phyloP scores from a whole-genome alignment of 148 eudicot species.

The Suaeda aralocaspica region DNA sequence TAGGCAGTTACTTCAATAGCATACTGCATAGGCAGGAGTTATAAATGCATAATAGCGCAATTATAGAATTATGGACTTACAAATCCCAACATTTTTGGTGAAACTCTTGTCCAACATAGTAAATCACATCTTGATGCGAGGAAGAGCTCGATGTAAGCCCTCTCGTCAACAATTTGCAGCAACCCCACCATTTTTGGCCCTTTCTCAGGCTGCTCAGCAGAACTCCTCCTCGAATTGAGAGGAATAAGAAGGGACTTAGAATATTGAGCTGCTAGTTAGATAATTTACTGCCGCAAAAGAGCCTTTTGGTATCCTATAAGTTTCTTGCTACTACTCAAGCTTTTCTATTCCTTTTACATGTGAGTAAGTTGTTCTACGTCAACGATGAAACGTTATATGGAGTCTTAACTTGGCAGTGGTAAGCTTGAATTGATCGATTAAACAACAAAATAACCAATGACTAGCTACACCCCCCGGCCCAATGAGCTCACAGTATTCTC shows the following conservation, averaged over 20 bases:
- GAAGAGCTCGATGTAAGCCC: constrained; percentile 58
- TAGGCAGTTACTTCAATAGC: no score
- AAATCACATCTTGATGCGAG: constrained; percentile 67
- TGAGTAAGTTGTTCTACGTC: constrained; percentile 63
- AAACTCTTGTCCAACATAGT: constrained; percentile 66
- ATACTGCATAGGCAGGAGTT: background rate
- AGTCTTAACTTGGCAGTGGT: constrained; percentile 76
- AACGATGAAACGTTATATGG: constrained; percentile 73
- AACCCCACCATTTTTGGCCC: constrained; percentile 63
- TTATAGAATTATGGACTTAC: constrained; percentile 39
- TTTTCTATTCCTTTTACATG: constrained; percentile 57
- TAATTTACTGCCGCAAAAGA: constrained; percentile 57
- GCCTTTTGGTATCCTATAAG: constrained; percentile 66
- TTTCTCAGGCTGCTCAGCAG: constrained; percentile 42
- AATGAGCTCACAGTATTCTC: constrained; percentile 57
- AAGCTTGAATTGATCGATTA: constrained; percentile 67
- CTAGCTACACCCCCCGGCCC: constrained; percentile 62
- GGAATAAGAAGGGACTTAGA: constrained; percentile 47
- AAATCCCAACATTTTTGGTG: constrained; percentile 75
- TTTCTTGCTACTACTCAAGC: constrained; percentile 36
- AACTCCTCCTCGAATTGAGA: constrained; percentile 44
- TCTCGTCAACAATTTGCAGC: constrained; percentile 66
- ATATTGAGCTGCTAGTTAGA: constrained; percentile 41
- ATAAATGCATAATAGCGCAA: background rate
- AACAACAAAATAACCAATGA: constrained; percentile 71